Evolutionary conservation across 192 early-diverging fungal species (phyloP).

Genomic region (Dissophora ornata): DNA sequence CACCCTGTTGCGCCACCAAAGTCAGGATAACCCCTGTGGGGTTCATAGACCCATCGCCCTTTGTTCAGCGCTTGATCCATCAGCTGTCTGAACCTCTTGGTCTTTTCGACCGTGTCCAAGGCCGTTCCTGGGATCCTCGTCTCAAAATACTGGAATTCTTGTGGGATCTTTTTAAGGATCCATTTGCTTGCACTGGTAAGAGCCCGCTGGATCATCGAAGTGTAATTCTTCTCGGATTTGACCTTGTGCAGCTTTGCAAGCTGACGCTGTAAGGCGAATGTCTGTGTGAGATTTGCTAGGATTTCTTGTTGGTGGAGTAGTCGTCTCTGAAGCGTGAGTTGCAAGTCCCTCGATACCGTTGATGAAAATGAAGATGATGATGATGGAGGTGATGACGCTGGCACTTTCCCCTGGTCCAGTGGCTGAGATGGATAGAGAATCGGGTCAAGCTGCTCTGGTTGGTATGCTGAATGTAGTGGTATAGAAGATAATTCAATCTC

Average conservation of each 20-base stretch:
- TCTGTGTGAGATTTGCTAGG: background rate
- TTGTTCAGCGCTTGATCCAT: conserved; percentile 36
- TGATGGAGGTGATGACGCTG: background rate
- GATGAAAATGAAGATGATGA: background rate
- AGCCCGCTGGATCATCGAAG: background rate
- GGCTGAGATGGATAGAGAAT: background rate
- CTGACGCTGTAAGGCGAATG: background rate
- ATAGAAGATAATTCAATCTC: background rate
- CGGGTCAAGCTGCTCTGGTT: background rate
- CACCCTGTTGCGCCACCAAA: conserved; percentile 45
- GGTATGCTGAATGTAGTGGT: background rate
- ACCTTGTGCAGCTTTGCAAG: conserved; percentile 5
- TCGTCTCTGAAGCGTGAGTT: background rate
- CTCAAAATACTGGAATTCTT: background rate
- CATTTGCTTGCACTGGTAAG: background rate
- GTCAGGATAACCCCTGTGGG: conserved; percentile 36
- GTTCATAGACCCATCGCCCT: conserved; percentile 47
- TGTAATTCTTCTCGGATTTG: conserved; percentile 1
- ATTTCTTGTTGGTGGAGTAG: conserved; percentile 5
- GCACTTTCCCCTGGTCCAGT: background rate
- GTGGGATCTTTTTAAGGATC: background rate
- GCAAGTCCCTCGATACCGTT: background rate
- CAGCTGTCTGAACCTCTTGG: conserved; percentile 32
- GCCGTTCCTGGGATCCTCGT: conserved; percentile 22
- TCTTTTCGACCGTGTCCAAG: conserved; percentile 22